A percentile compares a stretch with the other conserved stretches of the same genome.
Evolutionary conservation across 805 yeast genomes (phyloP).

Genomic region (Ogataea nitratoaversa): DNA sequence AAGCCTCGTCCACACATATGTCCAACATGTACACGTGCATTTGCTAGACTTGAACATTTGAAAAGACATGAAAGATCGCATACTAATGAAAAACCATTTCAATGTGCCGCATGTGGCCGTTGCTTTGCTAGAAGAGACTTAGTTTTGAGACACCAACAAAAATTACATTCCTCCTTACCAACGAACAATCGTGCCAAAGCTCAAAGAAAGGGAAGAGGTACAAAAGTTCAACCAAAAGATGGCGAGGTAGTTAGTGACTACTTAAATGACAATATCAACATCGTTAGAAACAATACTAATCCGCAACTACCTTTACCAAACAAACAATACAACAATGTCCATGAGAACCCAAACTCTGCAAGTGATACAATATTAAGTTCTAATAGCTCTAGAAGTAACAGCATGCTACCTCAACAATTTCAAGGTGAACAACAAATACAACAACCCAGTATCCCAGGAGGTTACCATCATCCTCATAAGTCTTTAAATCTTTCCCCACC

Average conservation of each 20-base stretch:
- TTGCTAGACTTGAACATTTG: conserved; percentile 91
- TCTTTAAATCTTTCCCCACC: not conserved
- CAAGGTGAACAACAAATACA: conserved; percentile 4
- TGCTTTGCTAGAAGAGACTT: conserved; percentile 89
- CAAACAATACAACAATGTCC: conserved; percentile 1
- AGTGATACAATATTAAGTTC: conserved; percentile 12
- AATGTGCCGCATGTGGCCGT: conserved; percentile 94
- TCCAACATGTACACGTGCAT: conserved; percentile 86
- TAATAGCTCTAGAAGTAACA: conserved; percentile 10
- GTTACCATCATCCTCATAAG: not conserved
- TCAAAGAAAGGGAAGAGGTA: conserved; percentile 30
- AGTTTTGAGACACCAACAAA: conserved; percentile 91
- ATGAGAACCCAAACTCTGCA: conserved; percentile 9
- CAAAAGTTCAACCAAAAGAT: conserved; percentile 19
- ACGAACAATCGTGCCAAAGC: conserved; percentile 31
- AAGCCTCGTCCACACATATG: conserved; percentile 94
- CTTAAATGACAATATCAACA: conserved; percentile 47
- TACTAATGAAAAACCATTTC: conserved; percentile 93
- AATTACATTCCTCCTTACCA: conserved; percentile 64
- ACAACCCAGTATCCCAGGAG: not conserved
- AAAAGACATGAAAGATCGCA: conserved; percentile 92
- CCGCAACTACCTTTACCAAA: conserved; percentile 42
- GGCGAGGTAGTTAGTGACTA: conserved; percentile 33
- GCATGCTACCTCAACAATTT: conserved; percentile 12
- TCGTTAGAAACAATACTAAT: conserved; percentile 47